Evolutionary conservation across 148 eudicot species (phyloP), one percentile per base, ranked within the genome.

Genomic region (Rhododendron williamsianum): DNA sequence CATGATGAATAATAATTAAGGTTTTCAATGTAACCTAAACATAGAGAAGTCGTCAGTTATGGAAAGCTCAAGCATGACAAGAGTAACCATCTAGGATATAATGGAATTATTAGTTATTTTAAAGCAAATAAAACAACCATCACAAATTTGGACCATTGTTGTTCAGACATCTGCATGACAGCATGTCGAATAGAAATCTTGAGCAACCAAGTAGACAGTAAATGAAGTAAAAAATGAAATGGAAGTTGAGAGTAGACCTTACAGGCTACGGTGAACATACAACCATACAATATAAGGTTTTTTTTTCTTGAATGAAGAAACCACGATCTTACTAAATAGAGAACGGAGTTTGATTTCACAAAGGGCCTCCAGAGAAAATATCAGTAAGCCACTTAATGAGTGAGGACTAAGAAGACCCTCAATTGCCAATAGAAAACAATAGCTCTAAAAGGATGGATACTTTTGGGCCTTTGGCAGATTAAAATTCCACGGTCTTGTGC

Each of bases 21-120:
- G 96, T 95, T 92, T 96, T 96, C 83, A 95, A 90, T 58, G 99
- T 98, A 88, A 96, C 99, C 99, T 95, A 88, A 65, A 80, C 35
- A 77, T 7, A 69, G 46, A 67, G 79, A 51, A 76, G 2, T n/a
- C 73, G 81, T 82, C 81, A 88, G 82, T 21, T 48, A 46, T 76
- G 92, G 87, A 49, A 95, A 93, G 90, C 94, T 96, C 84, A 96
- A 87, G 23, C 43, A 78, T 67, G 38, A 71, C 6, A 63, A 27
- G 0, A 5, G 52, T 52, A 38, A 60, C 36, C 30, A 27, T 72
- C 58, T 30, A n/a, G 18, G 25, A 49, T 10, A 33, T 41, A 43
- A 48, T 33, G 60, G 25, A 63, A 63, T 18, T 38, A 69, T 10
- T 77, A 36, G 25, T 58, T 58, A 7, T 45, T 43, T 78, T 33